Percentiles rank a stretch among this genome's conserved stretches.
Conservation (phyloP, 177 flowering plant species). For the Vitis hybrid region DNA sequence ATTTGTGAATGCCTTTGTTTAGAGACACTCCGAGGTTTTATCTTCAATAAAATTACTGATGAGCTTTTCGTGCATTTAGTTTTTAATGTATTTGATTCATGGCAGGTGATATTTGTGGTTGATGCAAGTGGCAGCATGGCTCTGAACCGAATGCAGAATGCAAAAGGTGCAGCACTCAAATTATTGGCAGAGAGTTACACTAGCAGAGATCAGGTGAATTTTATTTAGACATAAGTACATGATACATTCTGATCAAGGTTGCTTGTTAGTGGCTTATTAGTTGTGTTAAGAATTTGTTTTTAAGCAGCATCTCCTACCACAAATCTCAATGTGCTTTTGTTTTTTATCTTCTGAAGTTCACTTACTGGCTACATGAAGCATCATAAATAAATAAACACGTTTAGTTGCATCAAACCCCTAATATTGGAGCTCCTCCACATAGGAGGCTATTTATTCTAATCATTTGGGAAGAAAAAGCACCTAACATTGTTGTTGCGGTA, state of each 20-base stretch:
- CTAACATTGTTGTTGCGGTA: too few relatives aligned
- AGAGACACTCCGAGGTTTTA: too few relatives aligned
- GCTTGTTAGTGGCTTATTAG: neutral
- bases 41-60: too few relatives aligned
- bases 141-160: constrained; percentile 96
- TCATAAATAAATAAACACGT: neutral
- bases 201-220: constrained; percentile 91
- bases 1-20: neutral
- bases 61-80: constrained; percentile 8
- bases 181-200: constrained; percentile 95
- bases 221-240: neutral
- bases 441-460: too few relatives aligned
- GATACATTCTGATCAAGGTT: neutral
- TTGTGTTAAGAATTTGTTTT: neutral
- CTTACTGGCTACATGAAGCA: neutral
- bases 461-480: too few relatives aligned
- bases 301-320: neutral
- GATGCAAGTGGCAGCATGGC: constrained; percentile 99
- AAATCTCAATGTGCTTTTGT: neutral
- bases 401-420: neutral
- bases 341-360: too few relatives aligned
- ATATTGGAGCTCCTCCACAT: too few relatives aligned
- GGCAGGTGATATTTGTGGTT: constrained; percentile 96
- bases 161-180: constrained; percentile 97
- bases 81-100: constrained; percentile 14